A percentile compares a stretch with the other conserved stretches of the same genome.
Conservation (phyloP, 2,329 filamentous ascomycete species). For the Cryphonectria nitschkei region DNA sequence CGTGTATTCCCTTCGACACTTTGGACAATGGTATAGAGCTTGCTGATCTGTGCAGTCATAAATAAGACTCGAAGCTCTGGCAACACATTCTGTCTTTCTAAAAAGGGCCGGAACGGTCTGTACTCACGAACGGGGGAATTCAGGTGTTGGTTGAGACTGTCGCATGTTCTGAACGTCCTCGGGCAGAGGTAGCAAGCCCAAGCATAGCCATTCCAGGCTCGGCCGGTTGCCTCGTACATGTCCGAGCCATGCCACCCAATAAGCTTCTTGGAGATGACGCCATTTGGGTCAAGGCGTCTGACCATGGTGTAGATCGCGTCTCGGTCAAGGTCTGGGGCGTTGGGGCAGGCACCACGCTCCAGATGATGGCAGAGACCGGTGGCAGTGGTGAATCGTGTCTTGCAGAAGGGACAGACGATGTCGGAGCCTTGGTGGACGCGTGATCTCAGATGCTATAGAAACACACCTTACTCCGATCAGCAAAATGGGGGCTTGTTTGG, state of each 20-base stretch:
- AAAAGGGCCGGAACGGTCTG: slow-evolving; percentile 31
- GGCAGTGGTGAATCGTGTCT: slow-evolving; percentile 48
- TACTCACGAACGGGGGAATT: slow-evolving; percentile 54
- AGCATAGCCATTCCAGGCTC: slow-evolving; percentile 46
- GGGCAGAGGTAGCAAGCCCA: slow-evolving; percentile 62
- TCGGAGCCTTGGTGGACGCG: slow-evolving; percentile 48
- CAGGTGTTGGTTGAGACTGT: slow-evolving; percentile 55
- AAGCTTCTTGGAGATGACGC: slow-evolving; percentile 55
- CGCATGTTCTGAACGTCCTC: slow-evolving; percentile 42
- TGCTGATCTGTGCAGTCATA: slow-evolving; percentile 40
- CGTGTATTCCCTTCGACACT: slow-evolving; percentile 45
- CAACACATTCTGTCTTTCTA: background rate
- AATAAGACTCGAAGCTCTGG: slow-evolving; percentile 37
- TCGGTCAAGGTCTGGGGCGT: slow-evolving; percentile 49
- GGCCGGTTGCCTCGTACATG: slow-evolving; percentile 42
- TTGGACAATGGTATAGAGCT: slow-evolving; percentile 46
- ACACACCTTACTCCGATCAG: background rate
- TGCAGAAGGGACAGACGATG: slow-evolving; percentile 61
- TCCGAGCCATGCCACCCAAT: slow-evolving; percentile 48
- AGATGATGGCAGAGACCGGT: slow-evolving; percentile 60
- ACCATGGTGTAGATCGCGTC: slow-evolving; percentile 52
- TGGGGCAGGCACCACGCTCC: slow-evolving; percentile 56
- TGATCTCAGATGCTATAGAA: slow-evolving; percentile 57
- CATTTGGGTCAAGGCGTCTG: slow-evolving; percentile 48
- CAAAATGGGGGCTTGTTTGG: background rate